These are phyloP conservation scores for Lyophyllum semitale DNA, from an alignment of 768 basidiomycete genomes.

Conservation along the genomic window DNA sequence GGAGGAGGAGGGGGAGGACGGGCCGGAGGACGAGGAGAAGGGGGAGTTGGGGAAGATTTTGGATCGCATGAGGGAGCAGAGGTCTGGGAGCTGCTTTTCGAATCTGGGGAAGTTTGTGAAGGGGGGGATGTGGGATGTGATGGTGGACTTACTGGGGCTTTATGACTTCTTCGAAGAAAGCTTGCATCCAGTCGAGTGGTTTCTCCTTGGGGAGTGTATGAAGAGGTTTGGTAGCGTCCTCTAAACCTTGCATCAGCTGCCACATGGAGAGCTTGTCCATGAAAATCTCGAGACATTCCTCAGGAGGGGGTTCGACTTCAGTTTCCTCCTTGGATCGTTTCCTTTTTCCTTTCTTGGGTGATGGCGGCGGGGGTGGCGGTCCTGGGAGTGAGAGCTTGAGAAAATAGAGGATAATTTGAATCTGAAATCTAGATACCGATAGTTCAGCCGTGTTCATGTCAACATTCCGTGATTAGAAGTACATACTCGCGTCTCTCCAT, in stretches of 20 bases:
- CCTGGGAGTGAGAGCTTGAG: slow-evolving; percentile 66
- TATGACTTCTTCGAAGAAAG: slow-evolving; percentile 67
- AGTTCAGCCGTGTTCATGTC: background rate
- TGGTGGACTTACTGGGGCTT: slow-evolving; percentile 55
- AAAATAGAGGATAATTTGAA: slow-evolving; percentile 74
- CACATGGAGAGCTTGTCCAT: slow-evolving; percentile 82
- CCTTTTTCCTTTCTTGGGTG: slow-evolving; percentile 32
- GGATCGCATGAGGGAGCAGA: slow-evolving; percentile 57
- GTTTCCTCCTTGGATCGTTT: slow-evolving; percentile 27
- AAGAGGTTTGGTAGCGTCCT: slow-evolving; percentile 15
- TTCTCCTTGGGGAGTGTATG: slow-evolving; percentile 27
- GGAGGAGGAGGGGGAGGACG: slow-evolving; percentile 27
- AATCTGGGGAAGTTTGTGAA: slow-evolving; percentile 44
- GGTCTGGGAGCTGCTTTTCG: slow-evolving; percentile 48
- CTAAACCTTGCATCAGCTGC: slow-evolving; percentile 58
- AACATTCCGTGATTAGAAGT: slow-evolving; percentile 9
- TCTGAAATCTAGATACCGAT: slow-evolving; percentile 53
- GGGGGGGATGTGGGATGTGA: background rate
- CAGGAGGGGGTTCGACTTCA: slow-evolving; percentile 25
- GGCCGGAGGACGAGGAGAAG: slow-evolving; percentile 60
- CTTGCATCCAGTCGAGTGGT: slow-evolving; percentile 71
- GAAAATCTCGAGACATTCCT: slow-evolving; percentile 66
- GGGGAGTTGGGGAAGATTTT: slow-evolving; percentile 71
- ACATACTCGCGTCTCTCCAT: slow-evolving; percentile 76
- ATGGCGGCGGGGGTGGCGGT: slow-evolving; percentile 30